phyloP scores from a whole-genome alignment of 345 rosid species.

The Euphorbia tirucalli region DNA sequence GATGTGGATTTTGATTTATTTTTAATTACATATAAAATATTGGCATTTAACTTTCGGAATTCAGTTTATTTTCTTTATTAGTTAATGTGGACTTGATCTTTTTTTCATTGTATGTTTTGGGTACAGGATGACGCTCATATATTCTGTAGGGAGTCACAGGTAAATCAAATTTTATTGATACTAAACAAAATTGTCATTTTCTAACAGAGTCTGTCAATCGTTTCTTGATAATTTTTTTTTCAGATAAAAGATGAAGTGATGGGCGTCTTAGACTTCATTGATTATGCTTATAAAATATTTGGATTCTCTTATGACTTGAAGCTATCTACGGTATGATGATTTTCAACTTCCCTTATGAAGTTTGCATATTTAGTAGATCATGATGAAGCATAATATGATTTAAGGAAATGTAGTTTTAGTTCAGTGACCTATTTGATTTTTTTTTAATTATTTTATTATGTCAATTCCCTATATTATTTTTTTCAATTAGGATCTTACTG shows the following conservation, averaged over 20 bases:
- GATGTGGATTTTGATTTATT: neutral
- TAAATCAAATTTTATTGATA: conserved; percentile 27
- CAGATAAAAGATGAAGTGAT: conserved; percentile 86
- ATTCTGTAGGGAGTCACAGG: conserved; percentile 87
- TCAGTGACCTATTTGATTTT: neutral
- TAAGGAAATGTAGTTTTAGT: neutral
- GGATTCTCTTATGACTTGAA: conserved; percentile 93
- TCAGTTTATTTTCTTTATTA: neutral
- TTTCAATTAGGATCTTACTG: neutral
- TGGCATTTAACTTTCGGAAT: neutral
- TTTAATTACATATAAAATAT: neutral
- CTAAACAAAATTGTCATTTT: neutral
- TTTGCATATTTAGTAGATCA: neutral
- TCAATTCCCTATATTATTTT: neutral
- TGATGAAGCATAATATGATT: neutral
- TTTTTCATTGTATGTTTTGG: conserved; percentile 9
- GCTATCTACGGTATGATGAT: conserved; percentile 72
- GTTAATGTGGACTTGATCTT: neutral
- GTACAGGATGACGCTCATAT: conserved; percentile 96
- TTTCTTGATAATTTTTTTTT: conserved; percentile 19
- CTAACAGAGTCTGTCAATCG: neutral
- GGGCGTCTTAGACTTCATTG: conserved; percentile 77
- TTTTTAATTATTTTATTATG: neutral
- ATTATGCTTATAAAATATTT: conserved; percentile 60
- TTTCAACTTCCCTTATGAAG: neutral